Evolutionary conservation across 305 asterid species (phyloP).

Genomic region (Ilex paraguariensis): DNA sequence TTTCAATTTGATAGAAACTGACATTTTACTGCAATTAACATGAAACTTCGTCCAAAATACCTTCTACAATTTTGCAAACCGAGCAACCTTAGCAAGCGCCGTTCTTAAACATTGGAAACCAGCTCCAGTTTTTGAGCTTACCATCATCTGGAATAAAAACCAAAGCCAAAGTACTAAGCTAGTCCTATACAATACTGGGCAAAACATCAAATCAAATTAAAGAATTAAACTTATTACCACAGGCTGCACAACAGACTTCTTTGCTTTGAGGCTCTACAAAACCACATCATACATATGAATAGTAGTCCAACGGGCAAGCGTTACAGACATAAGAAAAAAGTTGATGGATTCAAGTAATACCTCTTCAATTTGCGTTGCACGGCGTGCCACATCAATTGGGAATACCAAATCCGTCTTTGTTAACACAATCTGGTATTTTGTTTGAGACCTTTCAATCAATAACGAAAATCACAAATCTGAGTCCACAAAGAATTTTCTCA

Average conservation of each 20-base stretch:
- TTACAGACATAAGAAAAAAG: constrained; percentile 2
- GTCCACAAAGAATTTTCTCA: no score
- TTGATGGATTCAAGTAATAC: constrained; percentile 24
- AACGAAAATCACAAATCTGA: no score
- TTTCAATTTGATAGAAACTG: no score
- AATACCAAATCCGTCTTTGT: constrained; percentile 86
- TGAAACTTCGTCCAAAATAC: no score
- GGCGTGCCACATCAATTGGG: constrained; percentile 94
- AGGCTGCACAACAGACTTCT: constrained; percentile 84
- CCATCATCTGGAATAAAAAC: constrained; percentile 70
- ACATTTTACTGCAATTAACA: no score
- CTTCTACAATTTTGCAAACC: constrained; percentile 40
- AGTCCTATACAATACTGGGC: background rate
- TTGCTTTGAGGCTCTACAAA: constrained; percentile 70
- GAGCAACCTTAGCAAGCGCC: constrained; percentile 67
- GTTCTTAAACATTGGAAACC: constrained; percentile 89
- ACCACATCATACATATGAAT: constrained; percentile 12
- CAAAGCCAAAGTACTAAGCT: constrained; percentile 4
- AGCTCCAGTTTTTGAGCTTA: constrained; percentile 91
- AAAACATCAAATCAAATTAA: no score
- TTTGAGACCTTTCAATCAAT: constrained; percentile 39
- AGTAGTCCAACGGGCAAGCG: background rate
- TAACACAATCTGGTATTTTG: constrained; percentile 85
- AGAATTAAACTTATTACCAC: constrained; percentile 37
- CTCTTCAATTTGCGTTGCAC: constrained; percentile 99